Conservation (phyloP, 1,284 basidiomycete genomes). For the Filobasidium uniguttulatum region DNA sequence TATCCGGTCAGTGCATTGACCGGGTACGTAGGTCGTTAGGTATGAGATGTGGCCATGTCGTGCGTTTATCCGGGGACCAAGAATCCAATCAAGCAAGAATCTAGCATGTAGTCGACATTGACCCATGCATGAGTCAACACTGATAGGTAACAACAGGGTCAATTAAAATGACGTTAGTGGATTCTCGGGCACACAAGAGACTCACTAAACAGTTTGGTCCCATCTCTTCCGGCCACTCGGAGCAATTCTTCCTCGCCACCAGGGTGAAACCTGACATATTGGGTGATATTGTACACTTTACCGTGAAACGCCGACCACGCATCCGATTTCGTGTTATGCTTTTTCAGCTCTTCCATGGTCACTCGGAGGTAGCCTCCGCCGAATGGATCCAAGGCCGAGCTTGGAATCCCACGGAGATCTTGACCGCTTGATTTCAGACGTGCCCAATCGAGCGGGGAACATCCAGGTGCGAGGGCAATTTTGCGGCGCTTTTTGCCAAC, state of each 20-base stretch:
- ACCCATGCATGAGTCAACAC: slow-evolving; percentile 70
- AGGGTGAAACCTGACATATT: slow-evolving; percentile 83
- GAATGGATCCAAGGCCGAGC: slow-evolving; percentile 6
- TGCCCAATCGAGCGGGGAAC: slow-evolving; percentile 90
- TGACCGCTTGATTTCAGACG: slow-evolving; percentile 62
- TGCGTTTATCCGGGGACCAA: slow-evolving; percentile 8
- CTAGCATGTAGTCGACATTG: slow-evolving; percentile 83
- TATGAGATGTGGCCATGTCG: neutral
- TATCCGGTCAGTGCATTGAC: neutral
- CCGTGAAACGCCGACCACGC: slow-evolving; percentile 89
- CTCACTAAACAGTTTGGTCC: slow-evolving; percentile 82
- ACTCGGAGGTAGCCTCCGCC: slow-evolving; percentile 49
- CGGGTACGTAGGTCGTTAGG: neutral
- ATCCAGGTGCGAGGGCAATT: slow-evolving; percentile 81
- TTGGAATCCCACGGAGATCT: slow-evolving; percentile 52
- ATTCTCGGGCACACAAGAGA: too few species aligned
- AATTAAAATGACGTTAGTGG: too few species aligned
- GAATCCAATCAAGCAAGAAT: slow-evolving; percentile 68
- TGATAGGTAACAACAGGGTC: slow-evolving; percentile 15
- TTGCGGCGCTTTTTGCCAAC: slow-evolving; percentile 53
- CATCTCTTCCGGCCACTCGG: slow-evolving; percentile 90
- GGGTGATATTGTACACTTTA: slow-evolving; percentile 92
- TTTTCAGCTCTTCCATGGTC: slow-evolving; percentile 66
- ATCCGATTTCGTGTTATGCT: slow-evolving; percentile 50
- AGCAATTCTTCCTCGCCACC: slow-evolving; percentile 88